Conservation (phyloP, 78 protist species). For the Planoprotostelium fungivorum region DNA sequence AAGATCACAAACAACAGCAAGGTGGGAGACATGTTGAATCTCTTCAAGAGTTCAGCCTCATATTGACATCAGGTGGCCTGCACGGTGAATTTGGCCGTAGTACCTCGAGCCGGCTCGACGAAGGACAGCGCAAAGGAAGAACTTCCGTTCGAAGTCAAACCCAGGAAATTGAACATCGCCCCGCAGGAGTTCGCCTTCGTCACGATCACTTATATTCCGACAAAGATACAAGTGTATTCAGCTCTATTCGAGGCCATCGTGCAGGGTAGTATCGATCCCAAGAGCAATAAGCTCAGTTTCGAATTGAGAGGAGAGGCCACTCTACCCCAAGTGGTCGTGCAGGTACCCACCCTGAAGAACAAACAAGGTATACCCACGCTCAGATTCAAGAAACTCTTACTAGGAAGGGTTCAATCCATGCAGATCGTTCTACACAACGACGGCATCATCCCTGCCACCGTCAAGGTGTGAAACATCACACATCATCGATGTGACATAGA, state of each 20-base stretch:
- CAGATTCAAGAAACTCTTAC: background rate
- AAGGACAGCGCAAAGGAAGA: background rate
- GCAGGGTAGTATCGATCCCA: slow-evolving; percentile 33
- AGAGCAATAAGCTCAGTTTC: slow-evolving; percentile 33
- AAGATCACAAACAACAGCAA: slow-evolving; percentile 67
- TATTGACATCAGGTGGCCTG: background rate
- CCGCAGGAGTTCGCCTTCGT: slow-evolving; percentile 72
- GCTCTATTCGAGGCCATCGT: slow-evolving; percentile 66
- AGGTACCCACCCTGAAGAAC: background rate
- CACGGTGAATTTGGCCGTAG: background rate
- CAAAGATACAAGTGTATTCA: slow-evolving; percentile 5
- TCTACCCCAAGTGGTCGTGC: slow-evolving; percentile 55
- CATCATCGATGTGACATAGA: background rate
- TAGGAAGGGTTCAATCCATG: background rate
- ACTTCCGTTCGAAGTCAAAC: slow-evolving; percentile 6
- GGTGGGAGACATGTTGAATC: slow-evolving; percentile 30
- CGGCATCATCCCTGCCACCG: slow-evolving; percentile 46
- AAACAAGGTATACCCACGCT: background rate
- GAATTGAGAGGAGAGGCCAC: slow-evolving; percentile 74
- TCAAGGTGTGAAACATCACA: too few relatives aligned
- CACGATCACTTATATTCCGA: slow-evolving; percentile 55
- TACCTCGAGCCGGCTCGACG: background rate
- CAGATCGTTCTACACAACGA: slow-evolving; percentile 25
- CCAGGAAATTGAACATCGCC: slow-evolving; percentile 32
- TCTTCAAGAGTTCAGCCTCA: background rate